These are phyloP conservation scores for Pyrenophora graminea DNA, from an alignment of 2,329 filamentous ascomycete genomes.

Conservation along the genomic window DNA sequence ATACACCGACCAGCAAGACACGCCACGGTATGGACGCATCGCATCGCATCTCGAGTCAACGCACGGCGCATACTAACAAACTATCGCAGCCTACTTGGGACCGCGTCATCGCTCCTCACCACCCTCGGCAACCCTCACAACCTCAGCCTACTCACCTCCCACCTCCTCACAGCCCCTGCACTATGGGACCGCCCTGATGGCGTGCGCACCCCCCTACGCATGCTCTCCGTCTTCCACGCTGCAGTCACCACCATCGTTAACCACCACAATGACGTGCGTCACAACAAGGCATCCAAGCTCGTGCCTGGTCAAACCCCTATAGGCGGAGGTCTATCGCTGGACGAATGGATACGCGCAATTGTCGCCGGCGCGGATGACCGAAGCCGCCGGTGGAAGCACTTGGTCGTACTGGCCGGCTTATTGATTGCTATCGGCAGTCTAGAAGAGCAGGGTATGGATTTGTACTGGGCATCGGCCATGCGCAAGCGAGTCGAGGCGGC, in stretches of 20 bases:
- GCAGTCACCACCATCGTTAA: constrained; percentile 62
- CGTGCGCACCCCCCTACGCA: constrained; percentile 65
- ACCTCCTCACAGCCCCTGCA: constrained; percentile 71
- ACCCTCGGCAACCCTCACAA: constrained; percentile 76
- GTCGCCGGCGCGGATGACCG: constrained; percentile 64
- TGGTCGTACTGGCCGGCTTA: constrained; percentile 78
- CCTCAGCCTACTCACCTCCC: constrained; percentile 71
- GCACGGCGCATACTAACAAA: constrained; percentile 33
- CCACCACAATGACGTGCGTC: constrained; percentile 48
- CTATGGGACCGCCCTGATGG: constrained; percentile 69
- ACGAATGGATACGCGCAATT: constrained; percentile 64
- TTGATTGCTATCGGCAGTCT: constrained; percentile 69
- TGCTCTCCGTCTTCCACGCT: constrained; percentile 73
- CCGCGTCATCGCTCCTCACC: constrained; percentile 69
- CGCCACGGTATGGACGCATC: constrained; percentile 54
- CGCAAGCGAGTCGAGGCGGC: constrained; percentile 71
- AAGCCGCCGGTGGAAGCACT: constrained; percentile 76
- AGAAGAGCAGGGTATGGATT: constrained; percentile 55
- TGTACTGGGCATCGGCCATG: constrained; percentile 64
- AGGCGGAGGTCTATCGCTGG: constrained; percentile 55
- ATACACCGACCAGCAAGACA: constrained; percentile 62
- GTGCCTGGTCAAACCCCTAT: constrained; percentile 38
- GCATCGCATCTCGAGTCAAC: constrained; percentile 1
- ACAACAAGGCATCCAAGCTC: constrained; percentile 31
- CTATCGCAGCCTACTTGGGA: constrained; percentile 58